Base-by-base conservation (phyloP, 2,329 filamentous ascomycete species). In the Tolypocladium amazonense region DNA sequence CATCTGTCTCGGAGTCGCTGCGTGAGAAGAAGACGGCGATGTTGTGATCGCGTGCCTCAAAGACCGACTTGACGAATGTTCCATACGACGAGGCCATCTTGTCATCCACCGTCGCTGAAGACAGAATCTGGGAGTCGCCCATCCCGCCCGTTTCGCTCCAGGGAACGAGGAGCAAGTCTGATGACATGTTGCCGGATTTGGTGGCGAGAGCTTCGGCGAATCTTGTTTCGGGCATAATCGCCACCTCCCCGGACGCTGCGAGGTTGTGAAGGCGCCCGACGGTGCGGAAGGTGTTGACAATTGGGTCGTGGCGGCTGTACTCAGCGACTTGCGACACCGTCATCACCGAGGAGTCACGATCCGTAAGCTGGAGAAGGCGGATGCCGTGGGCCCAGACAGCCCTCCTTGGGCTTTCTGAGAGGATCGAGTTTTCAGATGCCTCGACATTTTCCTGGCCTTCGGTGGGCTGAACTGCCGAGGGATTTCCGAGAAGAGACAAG, bases 311-410 rank as follows among this genome's bases (percentile, higher is more conserved):
- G 8, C 82, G 79, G 33, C 83, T 83, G 62, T 86, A 82, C 56
- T 94, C 90, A 45, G 92, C 88, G 3, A 88, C 81, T 68, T 95
- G 91, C 0, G 91, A 88, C 14, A 96, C 90, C 66, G 90, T 88
- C 93, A 97, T 97, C 66, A 97, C 93, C 23, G 92, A 92, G 0
- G 93, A 97, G 50, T 90, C 89, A 81, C 93, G 91, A 67, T 97
- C 92, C 0, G 90, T 95, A 15, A 97, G 82, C 69, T 95, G 90
- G 56, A 95, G 76, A 20, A 97, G 81, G 18, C 92, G 88, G n/a
- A 96, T 76, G 38, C 92, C 93, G 67, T 96, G 90, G 0, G 92
- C 88, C 68, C 89, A 82, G 1, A 93, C 63, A 9, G 62, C 56
- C n/a, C 58, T 60, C 12, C 58, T 59, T 5, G 33, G 20, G n/a